Conservation (phyloP, 805 yeast species). For the Jamesozyma rosinii region DNA sequence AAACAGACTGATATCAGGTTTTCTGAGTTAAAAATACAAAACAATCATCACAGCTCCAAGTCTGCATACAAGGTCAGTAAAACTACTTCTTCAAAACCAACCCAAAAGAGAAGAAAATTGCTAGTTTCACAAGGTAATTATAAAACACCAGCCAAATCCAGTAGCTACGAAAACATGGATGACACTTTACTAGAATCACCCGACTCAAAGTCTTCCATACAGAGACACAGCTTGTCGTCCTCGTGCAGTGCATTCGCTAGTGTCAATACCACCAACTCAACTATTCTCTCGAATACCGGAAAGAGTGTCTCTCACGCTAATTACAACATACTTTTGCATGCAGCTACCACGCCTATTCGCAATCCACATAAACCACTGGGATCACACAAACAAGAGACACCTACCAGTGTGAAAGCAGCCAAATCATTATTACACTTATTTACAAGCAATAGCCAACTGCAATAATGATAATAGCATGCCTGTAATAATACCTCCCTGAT, state of each 20-base stretch:
- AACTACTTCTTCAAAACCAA: not conserved
- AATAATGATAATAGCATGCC: not conserved
- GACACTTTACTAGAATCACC: not conserved
- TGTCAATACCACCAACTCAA: not conserved
- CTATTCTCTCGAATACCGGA: not conserved
- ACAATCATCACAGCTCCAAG: not conserved
- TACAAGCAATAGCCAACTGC: constrained; percentile 12
- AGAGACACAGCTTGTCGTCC: not conserved
- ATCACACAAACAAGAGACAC: constrained; percentile 19
- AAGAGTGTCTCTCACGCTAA: not conserved
- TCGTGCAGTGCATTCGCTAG: not conserved
- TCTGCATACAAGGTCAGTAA: not conserved
- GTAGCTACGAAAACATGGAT: not conserved
- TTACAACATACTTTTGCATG: constrained; percentile 2
- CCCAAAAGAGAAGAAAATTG: constrained; percentile 17
- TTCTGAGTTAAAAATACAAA: constrained; percentile 9
- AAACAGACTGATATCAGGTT: constrained; percentile 33
- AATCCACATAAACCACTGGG: not conserved
- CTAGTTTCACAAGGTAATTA: constrained; percentile 24
- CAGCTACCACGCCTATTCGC: constrained; percentile 11
- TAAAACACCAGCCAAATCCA: constrained; percentile 15
- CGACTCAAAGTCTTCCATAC: not conserved
- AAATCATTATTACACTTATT: constrained; percentile 28
- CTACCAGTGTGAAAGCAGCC: constrained; percentile 31
- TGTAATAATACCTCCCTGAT: not conserved